Evolutionary conservation across 2,329 filamentous ascomycete species (phyloP).

Genomic region (Cryoendolithus antarcticus): DNA sequence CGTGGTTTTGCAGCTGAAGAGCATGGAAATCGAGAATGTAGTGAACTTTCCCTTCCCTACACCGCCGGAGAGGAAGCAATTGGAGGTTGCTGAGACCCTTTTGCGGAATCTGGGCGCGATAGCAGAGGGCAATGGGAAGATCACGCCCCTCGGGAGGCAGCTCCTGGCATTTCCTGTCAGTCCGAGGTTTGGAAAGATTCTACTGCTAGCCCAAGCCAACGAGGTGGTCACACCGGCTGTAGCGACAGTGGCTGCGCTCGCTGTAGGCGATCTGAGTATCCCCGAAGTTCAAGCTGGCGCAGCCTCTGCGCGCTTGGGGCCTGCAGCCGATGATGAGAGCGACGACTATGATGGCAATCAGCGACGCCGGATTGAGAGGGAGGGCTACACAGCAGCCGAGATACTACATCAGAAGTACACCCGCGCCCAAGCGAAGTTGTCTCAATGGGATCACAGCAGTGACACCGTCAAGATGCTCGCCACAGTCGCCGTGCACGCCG

Average conservation of each 20-base stretch:
- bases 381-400: constrained; percentile 45
- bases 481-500: constrained; percentile 75
- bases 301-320: constrained; percentile 15
- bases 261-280: constrained; percentile 78
- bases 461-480: constrained; percentile 87
- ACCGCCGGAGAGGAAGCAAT: constrained; percentile 61
- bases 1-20: constrained; percentile 82
- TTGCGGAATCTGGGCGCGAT: constrained; percentile 78
- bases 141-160: constrained; percentile 67
- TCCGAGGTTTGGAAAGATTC: constrained; percentile 80
- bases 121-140: constrained; percentile 49
- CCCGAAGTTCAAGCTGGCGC: constrained; percentile 62
- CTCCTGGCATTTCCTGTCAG: constrained; percentile 84
- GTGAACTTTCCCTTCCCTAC: constrained; percentile 95
- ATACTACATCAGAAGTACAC: constrained; percentile 54
- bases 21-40: constrained; percentile 82
- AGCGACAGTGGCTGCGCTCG: constrained; percentile 75
- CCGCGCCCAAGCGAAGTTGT: constrained; percentile 64
- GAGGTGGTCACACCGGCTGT: constrained; percentile 76
- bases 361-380: constrained; percentile 6
- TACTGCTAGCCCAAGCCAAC: constrained; percentile 76
- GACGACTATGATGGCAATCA: constrained; percentile 21
- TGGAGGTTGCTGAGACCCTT: constrained; percentile 75
- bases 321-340: constrained; percentile 31
- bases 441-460: constrained; percentile 65